A percentile compares a stretch with the other conserved stretches of the same genome.
Conservation (phyloP, 1,284 basidiomycete genomes). For the Wolfiporia cocos region DNA sequence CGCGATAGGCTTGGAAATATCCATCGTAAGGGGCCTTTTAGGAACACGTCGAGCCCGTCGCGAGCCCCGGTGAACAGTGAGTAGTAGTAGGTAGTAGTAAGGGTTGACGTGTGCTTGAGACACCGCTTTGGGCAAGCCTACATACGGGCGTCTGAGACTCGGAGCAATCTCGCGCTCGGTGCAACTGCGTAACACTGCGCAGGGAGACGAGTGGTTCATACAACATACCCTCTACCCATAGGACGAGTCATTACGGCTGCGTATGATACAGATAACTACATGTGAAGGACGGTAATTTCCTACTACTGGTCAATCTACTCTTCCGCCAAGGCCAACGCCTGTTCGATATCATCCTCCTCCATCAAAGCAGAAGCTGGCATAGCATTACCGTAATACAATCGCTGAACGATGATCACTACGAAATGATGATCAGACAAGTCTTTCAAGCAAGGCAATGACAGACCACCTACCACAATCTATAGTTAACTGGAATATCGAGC, state of each 20-base stretch:
- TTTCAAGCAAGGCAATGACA: not conserved
- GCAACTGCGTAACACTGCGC: no score
- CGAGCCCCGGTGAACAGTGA: constrained; percentile 21
- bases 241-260: not conserved
- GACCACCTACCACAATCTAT: constrained; percentile 59
- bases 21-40: constrained; percentile 13
- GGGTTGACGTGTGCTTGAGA: constrained; percentile 20
- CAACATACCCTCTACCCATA: not conserved
- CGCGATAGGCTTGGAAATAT: constrained; percentile 24
- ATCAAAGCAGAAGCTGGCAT: constrained; percentile 44
- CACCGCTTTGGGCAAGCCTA: constrained; percentile 12
- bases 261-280: constrained; percentile 3
- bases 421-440: not conserved
- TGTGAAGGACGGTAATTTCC: not conserved
- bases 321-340: constrained; percentile 57
- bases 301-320: constrained; percentile 30
- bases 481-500: constrained; percentile 76
- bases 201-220: no score
- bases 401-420: constrained; percentile 64
- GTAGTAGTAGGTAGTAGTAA: constrained; percentile 18
- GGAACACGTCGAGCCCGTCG: constrained; percentile 18
- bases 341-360: constrained; percentile 67
- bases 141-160: no score
- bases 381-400: constrained; percentile 62
- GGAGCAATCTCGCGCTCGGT: no score